Percentiles rank a stretch among this genome's conserved stretches.
phyloP scores from a whole-genome alignment of 306 rosid species.

The Ormosia emarginata region DNA sequence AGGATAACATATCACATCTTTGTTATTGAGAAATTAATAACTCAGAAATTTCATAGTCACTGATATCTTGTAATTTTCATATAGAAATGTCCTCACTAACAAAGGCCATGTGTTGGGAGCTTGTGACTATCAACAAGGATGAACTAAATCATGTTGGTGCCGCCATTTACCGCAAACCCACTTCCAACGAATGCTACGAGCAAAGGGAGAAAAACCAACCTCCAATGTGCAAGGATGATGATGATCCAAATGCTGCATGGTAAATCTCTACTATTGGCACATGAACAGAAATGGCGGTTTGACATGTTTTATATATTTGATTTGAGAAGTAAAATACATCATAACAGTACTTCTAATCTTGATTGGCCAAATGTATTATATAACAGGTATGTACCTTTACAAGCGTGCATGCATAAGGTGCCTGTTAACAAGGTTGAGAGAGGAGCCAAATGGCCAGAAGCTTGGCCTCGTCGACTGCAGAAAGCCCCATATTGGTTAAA shows the following conservation, averaged over 20 bases:
- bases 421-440: conserved; percentile 51
- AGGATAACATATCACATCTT: not conserved
- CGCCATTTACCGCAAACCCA: conserved; percentile 80
- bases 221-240: conserved; percentile 71
- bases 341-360: not conserved
- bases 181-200: conserved; percentile 68
- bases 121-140: conserved; percentile 74
- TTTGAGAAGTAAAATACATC: not conserved
- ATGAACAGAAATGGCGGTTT: not conserved
- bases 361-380: not conserved
- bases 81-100: conserved; percentile 75
- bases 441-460: conserved; percentile 74
- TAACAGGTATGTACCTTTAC: conserved; percentile 84
- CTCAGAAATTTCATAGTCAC: not conserved
- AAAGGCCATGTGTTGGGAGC: conserved; percentile 86
- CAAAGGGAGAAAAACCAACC: conserved; percentile 64
- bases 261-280: conserved; percentile 14
- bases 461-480: conserved; percentile 69
- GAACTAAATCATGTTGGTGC: conserved; percentile 57
- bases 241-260: conserved; percentile 96
- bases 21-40: not conserved
- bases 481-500: conserved; percentile 84
- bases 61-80: conserved; percentile 1
- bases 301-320: not conserved
- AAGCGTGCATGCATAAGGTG: conserved; percentile 72